Evolutionary conservation across 352 stramenopile species (phyloP).

Genomic region (Phytophthora fragariae): DNA sequence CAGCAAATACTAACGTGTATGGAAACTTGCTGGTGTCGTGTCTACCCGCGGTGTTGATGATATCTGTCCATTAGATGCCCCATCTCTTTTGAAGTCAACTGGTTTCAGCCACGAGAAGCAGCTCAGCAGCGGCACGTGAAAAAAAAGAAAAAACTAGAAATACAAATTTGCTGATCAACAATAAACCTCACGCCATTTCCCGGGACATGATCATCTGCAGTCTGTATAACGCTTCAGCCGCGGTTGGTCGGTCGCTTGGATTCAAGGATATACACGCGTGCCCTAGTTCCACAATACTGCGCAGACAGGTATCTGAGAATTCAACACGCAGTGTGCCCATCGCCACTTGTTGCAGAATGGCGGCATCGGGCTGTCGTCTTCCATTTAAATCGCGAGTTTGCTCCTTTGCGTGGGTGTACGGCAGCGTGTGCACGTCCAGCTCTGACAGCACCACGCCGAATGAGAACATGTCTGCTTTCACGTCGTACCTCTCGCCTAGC

Average conservation of each 20-base stretch:
- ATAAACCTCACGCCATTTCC: slow-evolving; percentile 14
- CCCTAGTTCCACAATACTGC: slow-evolving; percentile 33
- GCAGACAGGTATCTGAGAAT: slow-evolving; percentile 27
- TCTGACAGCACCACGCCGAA: slow-evolving; percentile 49
- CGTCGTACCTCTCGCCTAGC: slow-evolving; percentile 39
- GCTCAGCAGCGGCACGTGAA: too few species aligned
- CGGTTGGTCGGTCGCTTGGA: slow-evolving; percentile 38
- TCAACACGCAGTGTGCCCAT: slow-evolving; percentile 41
- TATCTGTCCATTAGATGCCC: too few species aligned
- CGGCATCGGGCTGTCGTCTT: slow-evolving; percentile 34
- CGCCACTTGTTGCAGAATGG: slow-evolving; percentile 46
- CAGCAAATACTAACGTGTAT: too few species aligned
- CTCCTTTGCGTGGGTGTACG: slow-evolving; percentile 39
- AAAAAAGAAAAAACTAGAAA: too few species aligned
- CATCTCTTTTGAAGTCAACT: too few species aligned
- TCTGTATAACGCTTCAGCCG: slow-evolving; percentile 45
- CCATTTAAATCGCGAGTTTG: slow-evolving; percentile 21
- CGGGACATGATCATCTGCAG: slow-evolving; percentile 31
- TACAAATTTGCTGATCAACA: too few species aligned
- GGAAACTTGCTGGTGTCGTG: too few species aligned
- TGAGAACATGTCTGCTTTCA: slow-evolving; percentile 52
- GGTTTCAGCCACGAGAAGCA: too few species aligned
- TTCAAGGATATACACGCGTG: slow-evolving; percentile 41
- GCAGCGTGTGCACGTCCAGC: slow-evolving; percentile 37
- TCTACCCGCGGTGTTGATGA: too few species aligned